These are phyloP conservation scores for Clarireedia monteithiana DNA, from an alignment of 2,329 filamentous ascomycete genomes.

Conservation along the genomic window DNA sequence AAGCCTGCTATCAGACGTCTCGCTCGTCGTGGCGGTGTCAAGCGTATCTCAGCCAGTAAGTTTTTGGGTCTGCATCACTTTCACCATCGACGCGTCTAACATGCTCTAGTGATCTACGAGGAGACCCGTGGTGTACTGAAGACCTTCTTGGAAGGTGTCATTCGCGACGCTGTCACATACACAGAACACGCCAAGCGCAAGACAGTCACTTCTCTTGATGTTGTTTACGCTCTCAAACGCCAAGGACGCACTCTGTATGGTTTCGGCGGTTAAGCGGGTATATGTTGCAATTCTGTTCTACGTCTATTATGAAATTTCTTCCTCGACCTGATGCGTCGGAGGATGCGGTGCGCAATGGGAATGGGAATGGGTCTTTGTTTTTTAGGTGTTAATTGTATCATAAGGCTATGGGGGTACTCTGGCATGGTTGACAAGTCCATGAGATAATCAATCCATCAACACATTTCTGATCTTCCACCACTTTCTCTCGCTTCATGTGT, in stretches of 20 bases:
- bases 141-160: slow-evolving; percentile 77
- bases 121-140: slow-evolving; percentile 78
- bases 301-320: slow-evolving; percentile 24
- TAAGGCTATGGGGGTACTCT: slow-evolving; percentile 22
- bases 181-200: slow-evolving; percentile 72
- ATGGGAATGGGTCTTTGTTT: slow-evolving; percentile 22
- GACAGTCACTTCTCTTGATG: slow-evolving; percentile 59
- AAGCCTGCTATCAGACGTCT: slow-evolving; percentile 98
- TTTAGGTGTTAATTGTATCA: slow-evolving; percentile 27
- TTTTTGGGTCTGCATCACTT: not conserved
- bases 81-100: slow-evolving; percentile 25
- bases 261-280: slow-evolving; percentile 50
- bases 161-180: slow-evolving; percentile 42
- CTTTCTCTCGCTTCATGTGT: too few species aligned
- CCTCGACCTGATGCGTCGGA: slow-evolving; percentile 12
- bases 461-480: not conserved
- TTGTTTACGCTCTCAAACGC: slow-evolving; percentile 59
- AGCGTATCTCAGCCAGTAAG: slow-evolving; percentile 95
- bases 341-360: slow-evolving; percentile 19
- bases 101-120: slow-evolving; percentile 61
- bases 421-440: slow-evolving; percentile 20
- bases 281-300: slow-evolving; percentile 14
- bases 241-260: slow-evolving; percentile 61
- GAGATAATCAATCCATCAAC: slow-evolving; percentile 17
- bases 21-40: slow-evolving; percentile 97